Base-by-base conservation (phyloP, 176 grass and related monocot genomes). In the Pontederia crassipes region DNA sequence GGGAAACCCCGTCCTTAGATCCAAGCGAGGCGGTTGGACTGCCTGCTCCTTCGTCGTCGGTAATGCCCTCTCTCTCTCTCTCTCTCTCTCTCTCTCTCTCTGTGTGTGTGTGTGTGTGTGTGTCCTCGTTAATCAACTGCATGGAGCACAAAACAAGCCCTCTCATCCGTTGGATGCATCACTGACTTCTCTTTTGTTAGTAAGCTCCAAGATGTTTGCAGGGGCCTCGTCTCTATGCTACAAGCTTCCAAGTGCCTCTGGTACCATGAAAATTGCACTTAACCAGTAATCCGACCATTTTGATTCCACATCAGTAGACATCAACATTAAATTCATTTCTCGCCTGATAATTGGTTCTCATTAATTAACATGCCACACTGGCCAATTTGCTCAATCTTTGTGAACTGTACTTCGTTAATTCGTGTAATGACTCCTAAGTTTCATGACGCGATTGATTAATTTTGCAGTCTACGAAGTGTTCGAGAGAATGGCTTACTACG, bases 401-500 rank as follows among this genome's bases (percentile, higher is more conserved):
- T 55, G 54, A 14, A 3, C 54, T 55, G 27, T 9, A n/a, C n/a
- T 29, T 62, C 11, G 13, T n/a, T 17, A 12, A 45, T 4, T 13
- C 3, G 14, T 16, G 4, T 15, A 32, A 28, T 15, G 15, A 35
- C 59, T 14, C 11, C 20, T 24, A 0, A 24, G 1, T 24, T 24
- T 24, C 20, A 24, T 24, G 20, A 24, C 20, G 20, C 20, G 20
- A 24, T 24, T 24, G 10, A 8, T 5, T 10, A 61, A 49, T 52
- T 46, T 28, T 32, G 55, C 73, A 96, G 92, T 88, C 50, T 96
- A 96, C 68, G 92, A 96, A 77, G 73, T 88, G 49, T 96, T 96
- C 65, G 92, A 96, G 78, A 76, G 92, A 60, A 80, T 96, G 87
- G 87, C 92, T 15, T 96, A 64, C 78, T 88, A 96, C 52, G 92